Evolutionary conservation across 2,329 filamentous ascomycete genomes (phyloP).

Genomic region (Fusarium sp.): DNA sequence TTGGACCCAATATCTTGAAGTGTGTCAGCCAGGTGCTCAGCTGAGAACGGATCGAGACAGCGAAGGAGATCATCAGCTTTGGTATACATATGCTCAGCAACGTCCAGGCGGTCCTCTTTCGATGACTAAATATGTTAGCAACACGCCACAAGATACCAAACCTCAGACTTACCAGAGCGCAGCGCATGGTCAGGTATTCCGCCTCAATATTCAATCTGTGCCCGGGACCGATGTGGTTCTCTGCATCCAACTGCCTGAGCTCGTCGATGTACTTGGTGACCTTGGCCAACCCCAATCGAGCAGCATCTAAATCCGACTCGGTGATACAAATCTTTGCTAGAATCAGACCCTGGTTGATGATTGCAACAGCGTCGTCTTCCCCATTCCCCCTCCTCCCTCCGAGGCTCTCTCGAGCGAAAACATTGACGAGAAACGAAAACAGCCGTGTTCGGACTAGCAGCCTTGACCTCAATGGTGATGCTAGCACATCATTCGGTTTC

Average conservation of each 20-base stretch:
- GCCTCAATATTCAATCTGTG: constrained; percentile 56
- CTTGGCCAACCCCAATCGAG: constrained; percentile 71
- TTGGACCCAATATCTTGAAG: constrained; percentile 79
- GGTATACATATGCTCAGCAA: constrained; percentile 82
- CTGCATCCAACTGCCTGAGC: constrained; percentile 20
- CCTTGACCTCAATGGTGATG: constrained; percentile 38
- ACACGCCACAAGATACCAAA: background rate
- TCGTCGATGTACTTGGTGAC: constrained; percentile 66
- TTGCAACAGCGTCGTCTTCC: constrained; percentile 60
- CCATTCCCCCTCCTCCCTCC: constrained; percentile 39
- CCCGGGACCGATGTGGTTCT: background rate
- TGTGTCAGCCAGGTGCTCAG: constrained; percentile 74
- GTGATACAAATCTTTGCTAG: constrained; percentile 66
- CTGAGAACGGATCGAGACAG: constrained; percentile 59
- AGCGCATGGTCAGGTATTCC: constrained; percentile 76
- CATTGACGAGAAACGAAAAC: constrained; percentile 76
- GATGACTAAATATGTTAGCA: constrained; percentile 68
- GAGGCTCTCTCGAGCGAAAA: constrained; percentile 60
- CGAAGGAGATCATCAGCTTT: constrained; percentile 62
- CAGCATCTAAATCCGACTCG: constrained; percentile 67
- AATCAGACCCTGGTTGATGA: constrained; percentile 77
- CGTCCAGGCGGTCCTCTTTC: constrained; percentile 77
- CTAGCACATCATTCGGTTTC: constrained; percentile 31
- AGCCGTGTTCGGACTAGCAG: constrained; percentile 57
- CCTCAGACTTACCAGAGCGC: constrained; percentile 68